Conservation (phyloP, 805 yeast genomes). For the Candida taoyuanica region DNA sequence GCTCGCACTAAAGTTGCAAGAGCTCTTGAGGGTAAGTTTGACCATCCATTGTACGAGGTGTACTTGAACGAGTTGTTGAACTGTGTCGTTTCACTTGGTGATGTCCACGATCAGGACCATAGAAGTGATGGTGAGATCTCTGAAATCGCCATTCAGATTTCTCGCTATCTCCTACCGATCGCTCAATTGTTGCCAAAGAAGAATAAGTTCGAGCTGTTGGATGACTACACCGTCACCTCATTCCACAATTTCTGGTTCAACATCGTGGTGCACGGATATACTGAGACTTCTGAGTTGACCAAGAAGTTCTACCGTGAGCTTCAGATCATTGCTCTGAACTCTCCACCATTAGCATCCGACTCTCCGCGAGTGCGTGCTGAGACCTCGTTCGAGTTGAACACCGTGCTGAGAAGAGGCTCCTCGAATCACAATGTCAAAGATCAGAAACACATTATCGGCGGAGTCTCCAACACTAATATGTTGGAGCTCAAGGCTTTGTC, state of each 20-base stretch:
- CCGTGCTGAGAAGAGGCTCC: constrained; percentile 85
- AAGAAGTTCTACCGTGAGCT: constrained; percentile 45
- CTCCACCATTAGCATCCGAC: constrained; percentile 87
- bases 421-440: constrained; percentile 74
- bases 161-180: constrained; percentile 61
- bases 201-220: constrained; percentile 36
- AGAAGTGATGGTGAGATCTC: constrained; percentile 71
- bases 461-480: constrained; percentile 36
- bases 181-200: constrained; percentile 68
- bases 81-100: constrained; percentile 72
- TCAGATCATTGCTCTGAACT: constrained; percentile 70
- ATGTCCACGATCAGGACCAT: constrained; percentile 68
- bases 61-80: constrained; percentile 65
- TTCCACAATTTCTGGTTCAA: constrained; percentile 94
- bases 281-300: constrained; percentile 52
- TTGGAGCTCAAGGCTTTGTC: constrained; percentile 53
- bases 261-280: constrained; percentile 85
- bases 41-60: constrained; percentile 45
- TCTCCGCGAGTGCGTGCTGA: constrained; percentile 78
- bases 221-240: constrained; percentile 47
- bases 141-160: constrained; percentile 65
- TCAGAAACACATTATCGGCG: constrained; percentile 56
- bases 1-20: constrained; percentile 47
- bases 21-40: constrained; percentile 23
- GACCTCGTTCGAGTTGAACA: constrained; percentile 86